Evolutionary conservation across 2,329 filamentous ascomycete species (phyloP), one percentile per base, ranked within the genome.

Genomic region (Hysterium pulicare): DNA sequence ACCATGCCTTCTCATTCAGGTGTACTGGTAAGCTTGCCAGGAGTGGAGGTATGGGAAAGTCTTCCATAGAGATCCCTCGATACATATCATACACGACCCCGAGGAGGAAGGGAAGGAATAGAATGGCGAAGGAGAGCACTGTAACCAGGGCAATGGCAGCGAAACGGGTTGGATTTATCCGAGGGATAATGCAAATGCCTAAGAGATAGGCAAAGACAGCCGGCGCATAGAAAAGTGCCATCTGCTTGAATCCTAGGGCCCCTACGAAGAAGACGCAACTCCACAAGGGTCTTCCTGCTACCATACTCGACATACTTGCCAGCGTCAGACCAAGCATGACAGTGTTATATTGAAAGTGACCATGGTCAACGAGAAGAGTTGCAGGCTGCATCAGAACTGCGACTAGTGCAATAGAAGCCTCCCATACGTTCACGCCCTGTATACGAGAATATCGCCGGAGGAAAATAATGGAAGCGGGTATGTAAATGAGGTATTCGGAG

Each of bases 341-440:
- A 0, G 90, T 95, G 66, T 98, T 98, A 70, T 96, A 98, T 70
- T 98, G 93, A 64, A 98, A 98, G 57, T 86, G 93, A 5, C 91
- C 87, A 61, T 98, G 91, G 62, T 98, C 93, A 55, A 98, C 86
- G 21, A 98, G 79, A 28, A 97, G 90, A 1, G 84, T 88, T 3
- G 83, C 83, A 1, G 93, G 93, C 62, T 97, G 93, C 82, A 98
- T 86, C 21, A 98, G 75, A 46, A 98, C 84, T 1, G 90, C 93
- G 10, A 87, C 85, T 20, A 98, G 78, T 0, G 93, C 90, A 49
- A 97, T 82, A 7, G 86, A 87, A 40, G 83, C 79, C 36, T 88
- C 86, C 87, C 90, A 96, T 30, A 79, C 78, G 48, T 87, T 84
- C 43, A 95, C 84, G 11, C 83, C 83, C 52, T 86, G 84, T 31